Evolutionary conservation across 2,329 filamentous ascomycete species (phyloP), one percentile per base, ranked within the genome.

Genomic region (Juglanconis sp.): DNA sequence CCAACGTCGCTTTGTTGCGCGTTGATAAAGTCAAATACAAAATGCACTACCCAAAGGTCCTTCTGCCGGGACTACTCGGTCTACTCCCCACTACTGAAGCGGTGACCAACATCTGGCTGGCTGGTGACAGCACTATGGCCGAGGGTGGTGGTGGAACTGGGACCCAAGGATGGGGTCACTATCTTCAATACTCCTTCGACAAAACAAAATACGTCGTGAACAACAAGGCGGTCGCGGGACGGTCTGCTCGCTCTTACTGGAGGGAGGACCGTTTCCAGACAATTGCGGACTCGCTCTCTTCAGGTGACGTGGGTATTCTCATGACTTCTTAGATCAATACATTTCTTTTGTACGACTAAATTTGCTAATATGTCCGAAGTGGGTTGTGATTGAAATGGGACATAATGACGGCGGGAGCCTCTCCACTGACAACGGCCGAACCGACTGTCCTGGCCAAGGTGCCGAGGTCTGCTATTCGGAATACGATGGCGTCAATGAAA

Each of bases 361-460:
- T 36, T 30, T 34, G 10, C 8, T 36, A n/a, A 49, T 3, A 31
- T n/a, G 2, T 30, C 4, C 11, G 6, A 2, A 59, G 57, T 87
- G 84, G 71, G 86, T 89, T 1, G 77, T 90, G 56, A 88, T 90
- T 56, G 87, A 90, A 67, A 89, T 90, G 67, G 87, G 88, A 0
- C 87, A 90, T 76, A 91, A 91, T 66, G 88, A 90, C 65, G 87
- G 86, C 30, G 86, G 87, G 1, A 80, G 80, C 0, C 74, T 86
- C 8, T 71, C 70, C 1, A 79, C 72, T 11, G 87, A 90, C 70
- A 88, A 89, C 65, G 82, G 82, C 1, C 80, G 86, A 13, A 82
- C 81, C 1, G 85, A 83, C 65, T 90, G 87, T 61, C 72, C 71
- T 2, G 84, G 84, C 3, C 73, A 77, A 0, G 83, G 82, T 13